Evolutionary conservation across 805 yeast species (phyloP).

Genomic region (Myxozyma geophila): DNA sequence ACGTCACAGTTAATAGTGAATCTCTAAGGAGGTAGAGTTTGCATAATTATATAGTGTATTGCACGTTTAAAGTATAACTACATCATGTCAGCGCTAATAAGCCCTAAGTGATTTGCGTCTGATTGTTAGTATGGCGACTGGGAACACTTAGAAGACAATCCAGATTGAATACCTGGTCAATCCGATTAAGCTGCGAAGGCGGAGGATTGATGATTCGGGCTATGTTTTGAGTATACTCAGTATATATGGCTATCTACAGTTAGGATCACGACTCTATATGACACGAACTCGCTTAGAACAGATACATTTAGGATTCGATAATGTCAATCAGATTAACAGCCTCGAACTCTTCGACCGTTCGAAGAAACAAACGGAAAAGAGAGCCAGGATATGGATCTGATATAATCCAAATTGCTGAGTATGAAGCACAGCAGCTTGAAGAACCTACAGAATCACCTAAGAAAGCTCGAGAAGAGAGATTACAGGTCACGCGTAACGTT

Average conservation of each 20-base stretch:
- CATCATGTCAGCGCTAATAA: background rate
- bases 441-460: slow-evolving; percentile 7
- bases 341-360: slow-evolving; percentile 24
- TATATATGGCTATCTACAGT: background rate
- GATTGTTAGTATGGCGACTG: too few species aligned
- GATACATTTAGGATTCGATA: background rate
- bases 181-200: background rate
- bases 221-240: background rate
- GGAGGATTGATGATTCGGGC: background rate
- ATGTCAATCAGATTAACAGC: slow-evolving; percentile 34
- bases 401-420: slow-evolving; percentile 17
- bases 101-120: too few species aligned
- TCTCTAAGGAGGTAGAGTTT: background rate
- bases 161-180: too few species aligned
- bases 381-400: slow-evolving; percentile 26
- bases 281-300: background rate
- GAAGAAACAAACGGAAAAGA: slow-evolving; percentile 25
- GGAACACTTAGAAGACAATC: too few species aligned
- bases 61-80: background rate
- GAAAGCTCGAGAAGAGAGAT: slow-evolving; percentile 14
- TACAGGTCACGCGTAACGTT: slow-evolving; percentile 16
- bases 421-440: slow-evolving; percentile 6
- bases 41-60: background rate
- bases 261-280: background rate
- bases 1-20: background rate